Evolutionary conservation across 306 rosid genomes (phyloP).

Genomic region (Pyrus communis): DNA sequence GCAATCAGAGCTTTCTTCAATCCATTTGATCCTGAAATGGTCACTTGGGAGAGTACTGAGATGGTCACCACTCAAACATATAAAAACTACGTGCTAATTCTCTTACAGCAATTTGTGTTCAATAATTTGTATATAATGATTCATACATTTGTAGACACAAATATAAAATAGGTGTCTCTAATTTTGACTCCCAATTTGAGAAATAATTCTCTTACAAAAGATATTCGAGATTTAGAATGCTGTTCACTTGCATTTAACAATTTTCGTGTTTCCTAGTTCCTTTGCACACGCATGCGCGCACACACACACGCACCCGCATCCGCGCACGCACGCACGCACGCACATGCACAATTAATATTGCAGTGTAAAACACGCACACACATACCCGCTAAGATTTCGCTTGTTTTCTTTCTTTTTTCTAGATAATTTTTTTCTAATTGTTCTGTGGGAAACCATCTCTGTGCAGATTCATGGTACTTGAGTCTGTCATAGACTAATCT

Average conservation of each 20-base stretch:
- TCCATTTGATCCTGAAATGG: constrained; percentile 22
- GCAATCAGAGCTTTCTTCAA: constrained; percentile 11
- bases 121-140: not conserved
- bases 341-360: too few relatives aligned
- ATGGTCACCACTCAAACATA: constrained; percentile 20
- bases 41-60: constrained; percentile 25
- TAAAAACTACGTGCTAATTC: not conserved
- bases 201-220: too few relatives aligned
- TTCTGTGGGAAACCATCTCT: not conserved
- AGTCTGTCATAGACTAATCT: not conserved
- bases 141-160: not conserved
- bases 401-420: not conserved
- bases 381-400: not conserved
- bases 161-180: too few relatives aligned
- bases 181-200: too few relatives aligned
- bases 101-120: not conserved
- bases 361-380: too few relatives aligned
- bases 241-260: too few relatives aligned
- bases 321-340: too few relatives aligned
- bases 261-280: too few relatives aligned
- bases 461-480: not conserved
- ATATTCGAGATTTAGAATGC: too few relatives aligned
- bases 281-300: too few relatives aligned
- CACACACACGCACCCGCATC: too few relatives aligned
- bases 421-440: not conserved